Conservation (phyloP, 129 eudicot genomes). For the Tagetes erecta region DNA sequence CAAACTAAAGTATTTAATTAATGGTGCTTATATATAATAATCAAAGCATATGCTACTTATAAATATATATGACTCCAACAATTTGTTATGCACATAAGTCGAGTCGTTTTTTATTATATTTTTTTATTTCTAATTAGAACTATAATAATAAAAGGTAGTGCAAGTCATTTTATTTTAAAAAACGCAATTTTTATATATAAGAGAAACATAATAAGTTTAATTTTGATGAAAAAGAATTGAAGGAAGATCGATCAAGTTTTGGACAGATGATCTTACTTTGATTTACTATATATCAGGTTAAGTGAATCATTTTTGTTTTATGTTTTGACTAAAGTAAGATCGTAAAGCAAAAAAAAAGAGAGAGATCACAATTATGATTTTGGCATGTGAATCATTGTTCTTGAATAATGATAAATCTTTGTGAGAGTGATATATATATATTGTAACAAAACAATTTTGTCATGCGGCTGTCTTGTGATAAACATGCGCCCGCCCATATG, state of each 20-base stretch:
- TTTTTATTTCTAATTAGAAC: too few relatives aligned
- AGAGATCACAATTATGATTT: background rate
- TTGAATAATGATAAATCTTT: slow-evolving; percentile 22
- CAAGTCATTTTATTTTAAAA: too few relatives aligned
- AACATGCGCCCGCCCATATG: slow-evolving; percentile 32
- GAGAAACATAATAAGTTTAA: background rate
- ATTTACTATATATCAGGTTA: background rate
- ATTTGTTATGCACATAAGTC: too few relatives aligned
- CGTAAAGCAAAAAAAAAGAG: background rate
- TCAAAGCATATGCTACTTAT: background rate
- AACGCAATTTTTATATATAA: background rate
- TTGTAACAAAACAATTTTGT: slow-evolving; percentile 8
- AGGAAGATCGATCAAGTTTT: background rate
- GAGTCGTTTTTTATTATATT: too few relatives aligned
- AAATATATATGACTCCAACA: too few relatives aligned
- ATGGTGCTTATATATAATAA: background rate
- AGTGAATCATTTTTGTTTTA: slow-evolving; percentile 14
- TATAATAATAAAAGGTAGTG: too few relatives aligned
- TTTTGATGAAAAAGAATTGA: too few relatives aligned
- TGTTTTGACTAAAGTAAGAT: background rate
- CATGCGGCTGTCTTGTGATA: slow-evolving; percentile 27
- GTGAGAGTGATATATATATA: slow-evolving; percentile 10
- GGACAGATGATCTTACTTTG: background rate
- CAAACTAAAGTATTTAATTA: background rate
- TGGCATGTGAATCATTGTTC: slow-evolving; percentile 1